Evolutionary conservation across 306 rosid genomes (phyloP).

Genomic region (Sicyos baderoa): DNA sequence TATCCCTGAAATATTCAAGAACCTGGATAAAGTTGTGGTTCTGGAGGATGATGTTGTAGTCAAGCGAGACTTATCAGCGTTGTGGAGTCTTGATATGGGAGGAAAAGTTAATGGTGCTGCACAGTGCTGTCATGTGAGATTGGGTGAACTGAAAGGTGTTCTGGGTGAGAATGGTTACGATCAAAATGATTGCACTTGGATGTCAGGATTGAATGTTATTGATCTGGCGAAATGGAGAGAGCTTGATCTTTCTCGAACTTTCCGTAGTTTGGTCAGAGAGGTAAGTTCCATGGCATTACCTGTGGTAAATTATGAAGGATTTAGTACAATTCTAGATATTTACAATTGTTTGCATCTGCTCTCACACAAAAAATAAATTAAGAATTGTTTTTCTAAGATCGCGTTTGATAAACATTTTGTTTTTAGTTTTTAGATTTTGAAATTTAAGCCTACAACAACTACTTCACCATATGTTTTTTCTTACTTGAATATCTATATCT

Average conservation of each 20-base stretch:
- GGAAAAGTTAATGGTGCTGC: constrained; percentile 85
- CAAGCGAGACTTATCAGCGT: constrained; percentile 72
- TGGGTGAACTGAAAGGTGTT: constrained; percentile 54
- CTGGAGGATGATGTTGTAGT: constrained; percentile 87
- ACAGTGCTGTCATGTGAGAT: constrained; percentile 62
- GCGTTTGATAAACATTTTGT: too few species aligned
- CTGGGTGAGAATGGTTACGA: constrained; percentile 43
- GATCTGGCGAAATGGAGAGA: constrained; percentile 84
- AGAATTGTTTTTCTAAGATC: not conserved
- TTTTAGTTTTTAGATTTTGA: too few species aligned
- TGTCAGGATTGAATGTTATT: constrained; percentile 88
- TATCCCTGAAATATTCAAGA: constrained; percentile 71
- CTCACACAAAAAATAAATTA: not conserved
- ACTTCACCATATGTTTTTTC: too few species aligned
- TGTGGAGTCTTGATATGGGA: constrained; percentile 72
- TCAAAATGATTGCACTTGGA: constrained; percentile 66
- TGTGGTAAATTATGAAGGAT: not conserved
- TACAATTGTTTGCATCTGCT: not conserved
- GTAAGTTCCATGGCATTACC: constrained; percentile 33
- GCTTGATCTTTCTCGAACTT: constrained; percentile 67
- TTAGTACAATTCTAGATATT: not conserved
- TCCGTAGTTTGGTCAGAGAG: constrained; percentile 48
- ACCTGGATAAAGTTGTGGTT: constrained; percentile 69
- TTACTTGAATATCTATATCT: too few species aligned
- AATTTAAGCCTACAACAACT: too few species aligned